phyloP scores from a whole-genome alignment of 2,329 filamentous ascomycete genomes.

The Aspergillus eucalypticola region DNA sequence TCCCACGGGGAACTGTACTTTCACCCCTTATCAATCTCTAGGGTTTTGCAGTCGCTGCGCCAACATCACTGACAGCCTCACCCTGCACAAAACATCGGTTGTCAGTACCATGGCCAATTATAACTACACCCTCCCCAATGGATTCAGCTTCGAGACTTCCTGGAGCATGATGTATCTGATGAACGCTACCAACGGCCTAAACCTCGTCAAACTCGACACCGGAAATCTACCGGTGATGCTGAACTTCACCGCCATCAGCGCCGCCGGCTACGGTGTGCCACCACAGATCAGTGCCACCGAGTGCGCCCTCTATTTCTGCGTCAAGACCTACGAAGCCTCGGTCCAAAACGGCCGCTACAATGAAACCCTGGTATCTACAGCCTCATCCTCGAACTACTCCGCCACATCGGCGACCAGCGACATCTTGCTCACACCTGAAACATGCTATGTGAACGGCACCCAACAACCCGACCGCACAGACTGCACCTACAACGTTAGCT shows the following conservation, averaged over 20 bases:
- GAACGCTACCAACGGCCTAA: slow-evolving; percentile 18
- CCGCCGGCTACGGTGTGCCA: slow-evolving; percentile 18
- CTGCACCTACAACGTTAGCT: slow-evolving; percentile 24
- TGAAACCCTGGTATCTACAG: slow-evolving; percentile 17
- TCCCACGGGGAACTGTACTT: slow-evolving; percentile 38
- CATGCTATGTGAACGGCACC: slow-evolving; percentile 24
- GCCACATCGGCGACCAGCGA: not conserved
- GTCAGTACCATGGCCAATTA: slow-evolving; percentile 11
- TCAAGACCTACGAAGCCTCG: slow-evolving; percentile 22
- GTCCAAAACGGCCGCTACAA: slow-evolving; percentile 21
- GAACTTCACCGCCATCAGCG: slow-evolving; percentile 26
- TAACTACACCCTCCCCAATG: slow-evolving; percentile 24
- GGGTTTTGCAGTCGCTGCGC: slow-evolving; percentile 29
- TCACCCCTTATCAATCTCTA: slow-evolving; percentile 31
- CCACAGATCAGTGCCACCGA: slow-evolving; percentile 23
- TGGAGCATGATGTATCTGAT: slow-evolving; percentile 19
- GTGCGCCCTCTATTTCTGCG: slow-evolving; percentile 27
- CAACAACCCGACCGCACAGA: slow-evolving; percentile 9
- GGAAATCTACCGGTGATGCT: slow-evolving; percentile 16
- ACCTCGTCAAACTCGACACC: slow-evolving; percentile 20
- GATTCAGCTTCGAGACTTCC: slow-evolving; percentile 20
- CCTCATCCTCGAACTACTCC: slow-evolving; percentile 17
- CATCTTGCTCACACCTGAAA: slow-evolving; percentile 19
- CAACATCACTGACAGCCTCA: slow-evolving; percentile 23
- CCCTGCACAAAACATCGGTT: not conserved